phyloP scores from a whole-genome alignment of 1,284 basidiomycete genomes.

The Pyrrhoderma lamaoense region DNA sequence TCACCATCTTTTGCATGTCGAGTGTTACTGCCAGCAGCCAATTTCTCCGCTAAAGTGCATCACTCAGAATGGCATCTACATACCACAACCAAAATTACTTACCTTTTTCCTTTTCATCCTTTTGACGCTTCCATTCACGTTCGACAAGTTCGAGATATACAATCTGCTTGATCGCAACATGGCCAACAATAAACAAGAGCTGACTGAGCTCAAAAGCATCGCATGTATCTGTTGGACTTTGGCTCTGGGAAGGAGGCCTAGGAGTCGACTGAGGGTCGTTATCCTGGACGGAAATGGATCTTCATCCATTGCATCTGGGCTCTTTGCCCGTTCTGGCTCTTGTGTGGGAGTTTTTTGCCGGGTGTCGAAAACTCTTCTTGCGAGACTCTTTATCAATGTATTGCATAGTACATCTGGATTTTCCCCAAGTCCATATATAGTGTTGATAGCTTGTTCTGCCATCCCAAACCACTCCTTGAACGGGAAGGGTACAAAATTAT shows the following conservation, averaged over 20 bases:
- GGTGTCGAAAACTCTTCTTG: slow-evolving; percentile 59
- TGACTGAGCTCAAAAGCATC: slow-evolving; percentile 87
- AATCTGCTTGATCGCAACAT: slow-evolving; percentile 96
- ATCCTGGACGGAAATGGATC: slow-evolving; percentile 26
- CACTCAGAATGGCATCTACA: slow-evolving; percentile 9
- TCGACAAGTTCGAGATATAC: slow-evolving; percentile 97
- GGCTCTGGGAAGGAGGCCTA: slow-evolving; percentile 16
- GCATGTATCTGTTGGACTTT: slow-evolving; percentile 41
- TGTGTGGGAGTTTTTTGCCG: neutral
- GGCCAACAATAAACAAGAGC: slow-evolving; percentile 89
- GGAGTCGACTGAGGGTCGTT: slow-evolving; percentile 13
- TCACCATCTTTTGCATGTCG: slow-evolving; percentile 61
- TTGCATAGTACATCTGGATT: slow-evolving; percentile 87
- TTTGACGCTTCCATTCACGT: slow-evolving; percentile 92
- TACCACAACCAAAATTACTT: slow-evolving; percentile 20
- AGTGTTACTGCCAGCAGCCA: slow-evolving; percentile 28
- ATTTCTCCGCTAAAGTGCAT: slow-evolving; percentile 45
- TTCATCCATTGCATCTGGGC: slow-evolving; percentile 48
- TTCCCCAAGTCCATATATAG: slow-evolving; percentile 90
- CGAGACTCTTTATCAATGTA: slow-evolving; percentile 77
- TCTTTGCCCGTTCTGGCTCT: slow-evolving; percentile 19
- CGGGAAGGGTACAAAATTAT: slow-evolving; percentile 70
- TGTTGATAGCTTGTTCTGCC: slow-evolving; percentile 95
- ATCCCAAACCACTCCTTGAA: slow-evolving; percentile 92
- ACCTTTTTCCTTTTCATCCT: slow-evolving; percentile 83